Conservation (phyloP, 129 eudicot genomes). For the Flaveria ramosissima region DNA sequence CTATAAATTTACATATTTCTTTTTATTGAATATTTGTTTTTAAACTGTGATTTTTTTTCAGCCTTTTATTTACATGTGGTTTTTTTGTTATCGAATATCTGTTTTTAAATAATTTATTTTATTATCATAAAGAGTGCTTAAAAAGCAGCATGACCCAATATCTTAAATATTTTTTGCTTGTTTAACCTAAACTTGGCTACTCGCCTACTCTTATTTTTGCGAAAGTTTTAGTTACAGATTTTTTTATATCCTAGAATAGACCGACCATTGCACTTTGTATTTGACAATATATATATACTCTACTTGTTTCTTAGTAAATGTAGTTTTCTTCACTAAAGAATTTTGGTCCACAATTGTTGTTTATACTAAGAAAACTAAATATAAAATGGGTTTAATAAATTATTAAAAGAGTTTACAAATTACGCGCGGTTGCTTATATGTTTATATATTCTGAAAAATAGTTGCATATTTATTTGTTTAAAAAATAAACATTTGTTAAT, state of each 20-base stretch:
- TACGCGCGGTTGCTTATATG: not conserved
- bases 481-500: not conserved
- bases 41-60: too few species aligned
- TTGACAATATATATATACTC: slow-evolving; percentile 3
- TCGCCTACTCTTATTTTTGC: not conserved
- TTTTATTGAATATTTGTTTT: too few species aligned
- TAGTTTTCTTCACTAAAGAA: slow-evolving; percentile 13
- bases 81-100: too few species aligned
- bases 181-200: too few species aligned
- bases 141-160: too few species aligned
- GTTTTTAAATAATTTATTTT: too few species aligned
- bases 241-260: slow-evolving; percentile 3
- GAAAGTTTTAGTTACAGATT: not conserved
- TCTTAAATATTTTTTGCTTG: too few species aligned
- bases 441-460: not conserved
- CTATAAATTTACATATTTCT: too few species aligned
- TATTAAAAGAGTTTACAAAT: not conserved
- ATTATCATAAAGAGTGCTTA: too few species aligned
- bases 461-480: not conserved
- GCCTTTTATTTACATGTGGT: too few species aligned
- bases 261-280: slow-evolving; percentile 19
- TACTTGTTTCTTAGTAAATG: slow-evolving; percentile 23
- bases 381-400: not conserved
- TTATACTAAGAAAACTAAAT: not conserved
- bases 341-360: not conserved